Evolutionary conservation across 1,284 basidiomycete genomes (phyloP).

Genomic region (Cryptococcus wingfieldii): DNA sequence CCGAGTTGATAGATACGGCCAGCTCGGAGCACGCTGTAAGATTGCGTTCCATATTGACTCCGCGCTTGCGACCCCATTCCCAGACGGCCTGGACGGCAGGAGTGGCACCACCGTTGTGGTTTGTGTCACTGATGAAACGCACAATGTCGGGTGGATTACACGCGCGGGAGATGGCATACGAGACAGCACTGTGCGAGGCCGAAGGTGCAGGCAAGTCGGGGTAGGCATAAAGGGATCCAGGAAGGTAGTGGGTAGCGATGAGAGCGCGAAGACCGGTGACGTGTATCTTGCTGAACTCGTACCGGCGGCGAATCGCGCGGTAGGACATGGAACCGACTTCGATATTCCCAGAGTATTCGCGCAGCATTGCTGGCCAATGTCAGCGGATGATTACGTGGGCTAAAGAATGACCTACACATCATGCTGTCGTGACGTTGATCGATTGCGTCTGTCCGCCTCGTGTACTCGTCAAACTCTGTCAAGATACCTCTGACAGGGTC

Average conservation of each 20-base stretch:
- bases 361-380: constrained; percentile 3
- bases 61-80: constrained; percentile 27
- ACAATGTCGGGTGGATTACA: constrained; percentile 32
- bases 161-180: constrained; percentile 30
- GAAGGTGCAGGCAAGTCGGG: constrained; percentile 22
- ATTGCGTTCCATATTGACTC: constrained; percentile 27
- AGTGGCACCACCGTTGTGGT: constrained; percentile 13
- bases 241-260: constrained; percentile 36
- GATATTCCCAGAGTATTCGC: constrained; percentile 8
- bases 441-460: constrained; percentile 19
- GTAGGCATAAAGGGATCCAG: constrained; percentile 26
- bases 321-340: constrained; percentile 32
- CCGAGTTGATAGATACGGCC: constrained; percentile 13
- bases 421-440: constrained; percentile 35
- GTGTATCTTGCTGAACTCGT: constrained; percentile 31
- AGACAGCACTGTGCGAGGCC: constrained; percentile 8
- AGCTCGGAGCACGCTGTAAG: constrained; percentile 27
- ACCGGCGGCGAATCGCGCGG: constrained; percentile 31
- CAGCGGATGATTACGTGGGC: not conserved
- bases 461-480: constrained; percentile 29
- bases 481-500: constrained; percentile 21
- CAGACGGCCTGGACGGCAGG: constrained; percentile 29
- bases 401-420: constrained; percentile 21
- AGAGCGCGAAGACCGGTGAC: constrained; percentile 29
- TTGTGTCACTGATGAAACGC: constrained; percentile 20